A percentile compares a stretch with the other conserved stretches of the same genome.
Evolutionary conservation across 1,284 basidiomycete species (phyloP).

Genomic region (Pyrrhoderma lamaoense): DNA sequence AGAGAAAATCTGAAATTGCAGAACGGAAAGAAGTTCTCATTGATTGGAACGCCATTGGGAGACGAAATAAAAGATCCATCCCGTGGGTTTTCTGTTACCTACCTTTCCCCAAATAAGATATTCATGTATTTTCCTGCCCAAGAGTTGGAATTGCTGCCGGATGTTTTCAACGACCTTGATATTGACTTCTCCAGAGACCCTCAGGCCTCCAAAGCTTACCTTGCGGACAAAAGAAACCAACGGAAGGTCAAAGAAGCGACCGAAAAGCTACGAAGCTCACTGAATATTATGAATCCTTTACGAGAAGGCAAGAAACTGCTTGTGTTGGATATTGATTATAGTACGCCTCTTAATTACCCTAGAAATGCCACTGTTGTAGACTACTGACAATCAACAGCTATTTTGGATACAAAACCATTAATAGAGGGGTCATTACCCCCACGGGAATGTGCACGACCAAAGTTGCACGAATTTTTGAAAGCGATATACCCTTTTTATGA

Average conservation of each 20-base stretch:
- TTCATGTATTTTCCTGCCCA: slow-evolving; percentile 15
- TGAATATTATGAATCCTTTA: slow-evolving; percentile 72
- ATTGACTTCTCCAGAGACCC: slow-evolving; percentile 63
- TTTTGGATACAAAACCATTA: slow-evolving; percentile 77
- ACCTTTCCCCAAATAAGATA: not conserved
- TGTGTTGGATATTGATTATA: slow-evolving; percentile 87
- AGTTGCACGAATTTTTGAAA: slow-evolving; percentile 78
- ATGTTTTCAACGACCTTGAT: slow-evolving; percentile 75
- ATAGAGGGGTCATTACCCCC: slow-evolving; percentile 72
- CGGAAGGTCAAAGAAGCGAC: slow-evolving; percentile 73
- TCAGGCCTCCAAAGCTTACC: slow-evolving; percentile 49
- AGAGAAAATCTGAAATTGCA: slow-evolving; percentile 55
- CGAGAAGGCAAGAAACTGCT: slow-evolving; percentile 72
- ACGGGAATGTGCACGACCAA: slow-evolving; percentile 73
- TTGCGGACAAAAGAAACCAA: slow-evolving; percentile 68
- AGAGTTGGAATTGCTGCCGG: slow-evolving; percentile 63
- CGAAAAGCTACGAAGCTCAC: slow-evolving; percentile 43
- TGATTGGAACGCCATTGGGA: slow-evolving; percentile 78
- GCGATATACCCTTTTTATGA: slow-evolving; percentile 77
- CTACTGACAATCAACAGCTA: slow-evolving; percentile 40
- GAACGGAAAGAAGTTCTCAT: slow-evolving; percentile 65
- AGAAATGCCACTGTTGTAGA: not conserved
- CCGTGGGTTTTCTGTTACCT: slow-evolving; percentile 25
- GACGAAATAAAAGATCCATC: slow-evolving; percentile 77
- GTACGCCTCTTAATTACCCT: slow-evolving; percentile 31